phyloP scores from a whole-genome alignment of 2,329 filamentous ascomycete genomes.

The Coniochaeta hoffmannii region DNA sequence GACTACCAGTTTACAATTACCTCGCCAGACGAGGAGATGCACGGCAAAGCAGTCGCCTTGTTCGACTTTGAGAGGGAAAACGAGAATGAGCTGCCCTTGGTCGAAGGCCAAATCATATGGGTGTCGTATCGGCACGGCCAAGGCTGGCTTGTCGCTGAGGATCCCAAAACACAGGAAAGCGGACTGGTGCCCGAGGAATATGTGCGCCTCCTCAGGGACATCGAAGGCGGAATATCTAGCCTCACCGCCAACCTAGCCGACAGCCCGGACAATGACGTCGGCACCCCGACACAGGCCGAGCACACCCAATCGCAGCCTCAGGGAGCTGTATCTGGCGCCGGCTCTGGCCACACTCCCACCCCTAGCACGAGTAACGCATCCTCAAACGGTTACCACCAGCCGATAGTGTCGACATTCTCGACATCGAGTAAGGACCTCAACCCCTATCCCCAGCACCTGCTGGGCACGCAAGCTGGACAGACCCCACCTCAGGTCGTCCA shows the following conservation, averaged over 20 bases:
- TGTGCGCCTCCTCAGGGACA: slow-evolving; percentile 83
- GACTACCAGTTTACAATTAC: slow-evolving; percentile 95
- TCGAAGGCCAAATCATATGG: slow-evolving; percentile 93
- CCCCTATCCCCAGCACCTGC: slow-evolving; percentile 58
- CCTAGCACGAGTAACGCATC: slow-evolving; percentile 24
- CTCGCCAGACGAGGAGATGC: slow-evolving; percentile 94
- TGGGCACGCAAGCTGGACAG: slow-evolving; percentile 56
- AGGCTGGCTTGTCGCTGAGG: slow-evolving; percentile 95
- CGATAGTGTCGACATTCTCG: slow-evolving; percentile 61
- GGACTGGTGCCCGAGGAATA: slow-evolving; percentile 96
- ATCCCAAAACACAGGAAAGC: slow-evolving; percentile 88
- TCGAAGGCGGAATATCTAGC: slow-evolving; percentile 80
- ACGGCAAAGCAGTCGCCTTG: slow-evolving; percentile 89
- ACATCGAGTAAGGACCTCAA: slow-evolving; percentile 64
- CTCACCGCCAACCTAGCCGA: slow-evolving; percentile 55
- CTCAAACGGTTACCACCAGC: slow-evolving; percentile 61
- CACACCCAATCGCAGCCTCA: slow-evolving; percentile 28
- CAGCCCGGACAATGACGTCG: slow-evolving; percentile 45
- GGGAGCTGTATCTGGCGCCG: slow-evolving; percentile 15
- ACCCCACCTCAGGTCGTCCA: slow-evolving; percentile 59
- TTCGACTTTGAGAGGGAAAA: slow-evolving; percentile 96
- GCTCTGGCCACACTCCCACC: slow-evolving; percentile 21
- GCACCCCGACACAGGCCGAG: slow-evolving; percentile 56
- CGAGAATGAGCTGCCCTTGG: slow-evolving; percentile 87
- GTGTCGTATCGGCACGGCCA: slow-evolving; percentile 94